phyloP scores from a whole-genome alignment of 345 rosid species.

The Gossypium turneri region DNA sequence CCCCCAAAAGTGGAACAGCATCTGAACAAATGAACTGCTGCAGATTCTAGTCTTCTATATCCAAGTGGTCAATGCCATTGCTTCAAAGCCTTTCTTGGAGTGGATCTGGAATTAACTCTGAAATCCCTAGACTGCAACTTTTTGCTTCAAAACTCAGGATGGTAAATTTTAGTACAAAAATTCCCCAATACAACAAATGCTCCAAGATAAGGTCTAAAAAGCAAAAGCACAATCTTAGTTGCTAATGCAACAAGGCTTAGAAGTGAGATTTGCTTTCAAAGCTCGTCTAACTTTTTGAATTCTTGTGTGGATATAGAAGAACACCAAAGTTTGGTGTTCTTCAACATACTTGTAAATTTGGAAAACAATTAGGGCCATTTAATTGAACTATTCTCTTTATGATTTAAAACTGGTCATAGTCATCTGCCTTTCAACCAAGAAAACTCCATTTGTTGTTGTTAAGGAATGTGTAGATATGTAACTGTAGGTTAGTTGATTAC shows the following conservation, averaged over 20 bases:
- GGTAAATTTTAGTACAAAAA: background rate
- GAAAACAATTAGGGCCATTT: background rate
- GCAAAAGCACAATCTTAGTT: background rate
- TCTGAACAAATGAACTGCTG: background rate
- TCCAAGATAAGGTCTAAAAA: conserved; percentile 4
- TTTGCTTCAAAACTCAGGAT: background rate
- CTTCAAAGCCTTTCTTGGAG: background rate
- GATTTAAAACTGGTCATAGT: background rate
- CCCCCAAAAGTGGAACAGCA: background rate
- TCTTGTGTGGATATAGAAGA: background rate
- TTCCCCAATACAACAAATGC: background rate
- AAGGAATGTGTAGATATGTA: too few relatives aligned
- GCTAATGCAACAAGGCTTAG: background rate
- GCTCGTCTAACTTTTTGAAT: background rate
- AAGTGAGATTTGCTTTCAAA: background rate
- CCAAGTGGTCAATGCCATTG: background rate
- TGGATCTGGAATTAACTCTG: background rate
- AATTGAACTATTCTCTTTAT: background rate
- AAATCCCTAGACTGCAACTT: background rate
- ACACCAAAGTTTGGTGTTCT: background rate
- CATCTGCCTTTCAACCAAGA: background rate
- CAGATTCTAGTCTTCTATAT: background rate
- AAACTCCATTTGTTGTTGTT: background rate
- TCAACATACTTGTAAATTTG: background rate
- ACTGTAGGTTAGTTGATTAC: too few relatives aligned